Conservation (phyloP, 192 early-diverging fungal species). For the Diversispora eburnea region DNA sequence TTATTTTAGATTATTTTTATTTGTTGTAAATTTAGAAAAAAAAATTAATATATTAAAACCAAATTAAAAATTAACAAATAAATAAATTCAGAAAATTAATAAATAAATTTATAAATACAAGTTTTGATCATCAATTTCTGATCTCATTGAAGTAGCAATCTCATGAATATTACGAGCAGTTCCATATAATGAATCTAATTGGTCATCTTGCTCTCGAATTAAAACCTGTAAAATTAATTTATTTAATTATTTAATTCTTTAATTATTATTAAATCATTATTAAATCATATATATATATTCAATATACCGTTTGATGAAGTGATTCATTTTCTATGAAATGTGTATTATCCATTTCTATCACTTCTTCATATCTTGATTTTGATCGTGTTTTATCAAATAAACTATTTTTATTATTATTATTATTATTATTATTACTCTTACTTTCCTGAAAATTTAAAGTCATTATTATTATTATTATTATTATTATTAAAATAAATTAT, state of each 20-base stretch:
- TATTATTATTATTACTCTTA: background rate
- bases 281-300: background rate
- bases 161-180: constrained; percentile 55
- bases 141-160: constrained; percentile 55
- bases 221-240: constrained; percentile 37
- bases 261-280: background rate
- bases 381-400: background rate
- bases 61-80: too few species aligned
- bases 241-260: background rate
- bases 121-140: constrained; percentile 54
- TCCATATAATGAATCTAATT: constrained; percentile 52
- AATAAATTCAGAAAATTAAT: too few species aligned
- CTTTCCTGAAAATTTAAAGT: background rate
- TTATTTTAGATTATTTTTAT: background rate
- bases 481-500: too few species aligned
- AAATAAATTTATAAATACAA: constrained; percentile 29
- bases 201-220: constrained; percentile 56
- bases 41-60: too few species aligned
- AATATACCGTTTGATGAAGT: constrained; percentile 36
- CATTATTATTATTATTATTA: background rate
- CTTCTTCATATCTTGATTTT: constrained; percentile 24
- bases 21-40: too few species aligned
- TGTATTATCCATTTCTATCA: constrained; percentile 29
- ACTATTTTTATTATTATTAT: background rate
- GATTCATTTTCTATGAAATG: constrained; percentile 36